Evolutionary conservation across 345 rosid species (phyloP), one percentile per base, ranked within the genome.

Genomic region (Sonneratia alba): DNA sequence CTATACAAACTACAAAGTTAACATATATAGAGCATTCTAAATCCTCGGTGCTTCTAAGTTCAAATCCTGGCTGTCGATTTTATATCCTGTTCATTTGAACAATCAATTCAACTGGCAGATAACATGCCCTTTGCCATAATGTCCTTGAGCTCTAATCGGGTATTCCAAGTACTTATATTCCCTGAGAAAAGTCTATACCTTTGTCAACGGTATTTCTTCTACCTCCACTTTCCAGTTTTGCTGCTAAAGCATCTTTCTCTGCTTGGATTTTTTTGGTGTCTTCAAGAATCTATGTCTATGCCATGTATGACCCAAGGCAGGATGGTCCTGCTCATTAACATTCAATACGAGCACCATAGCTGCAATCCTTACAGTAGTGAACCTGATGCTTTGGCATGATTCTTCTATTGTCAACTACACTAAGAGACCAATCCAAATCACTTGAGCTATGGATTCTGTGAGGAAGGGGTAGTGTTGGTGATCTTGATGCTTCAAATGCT

Each of bases 281-380:
- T 61, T 75, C 36, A 0, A 4, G 16, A 27, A 75, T 71, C 45
- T 19, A 59, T 16, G 24, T 49, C 48, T 10, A 18, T 16, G 43
- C 3, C 7, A 22, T 42, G 45, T 42, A 5, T 42, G 66, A 13
- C 27, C 65, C n/a, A 24, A 61, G n/a, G 5, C 57, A 19, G 68
- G 36, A 27, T 27, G 69, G 14, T 72, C 75, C 64, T 72, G 49
- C 12, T 49, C 18, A 62, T 37, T 32, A 78, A 24, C 82, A 75
- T 32, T 66, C 47, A 1, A 55, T 70, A 59, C 75, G 82, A 21
- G 73, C 76, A 7, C 61, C 40, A 21, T 75, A 72, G 43, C 65
- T 40, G 69, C 77, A 76, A 1, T 37, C 70, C 8, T 62, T 37
- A 37, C 79, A 79, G 57, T 37, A 69, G 43, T 76, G 76, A 48